A percentile compares a stretch with the other conserved stretches of the same genome.
phyloP scores from a whole-genome alignment of 495 filamentous ascomycete species.

The Cryomyces minteri region DNA sequence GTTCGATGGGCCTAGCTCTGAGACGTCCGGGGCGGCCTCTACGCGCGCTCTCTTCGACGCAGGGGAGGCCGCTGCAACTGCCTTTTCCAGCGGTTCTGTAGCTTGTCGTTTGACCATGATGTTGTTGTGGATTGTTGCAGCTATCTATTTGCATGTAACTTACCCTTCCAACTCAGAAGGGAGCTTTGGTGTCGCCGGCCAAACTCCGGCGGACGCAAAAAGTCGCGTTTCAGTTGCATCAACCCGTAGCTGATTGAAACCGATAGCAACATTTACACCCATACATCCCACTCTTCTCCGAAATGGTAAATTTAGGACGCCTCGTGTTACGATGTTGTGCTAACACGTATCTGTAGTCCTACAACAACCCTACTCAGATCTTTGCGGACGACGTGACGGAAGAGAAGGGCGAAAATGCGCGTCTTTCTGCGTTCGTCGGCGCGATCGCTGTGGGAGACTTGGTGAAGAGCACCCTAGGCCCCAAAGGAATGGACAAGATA shows the following conservation, averaged over 20 bases:
- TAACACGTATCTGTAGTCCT: constrained; percentile 18
- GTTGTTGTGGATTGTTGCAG: not conserved
- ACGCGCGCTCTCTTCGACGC: constrained; percentile 59
- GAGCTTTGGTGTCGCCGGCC: not conserved
- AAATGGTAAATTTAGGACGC: too few species aligned
- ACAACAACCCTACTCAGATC: constrained; percentile 86
- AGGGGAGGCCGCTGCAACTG: constrained; percentile 40
- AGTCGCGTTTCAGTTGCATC: not conserved
- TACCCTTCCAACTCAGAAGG: too few species aligned
- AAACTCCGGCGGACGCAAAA: not conserved
- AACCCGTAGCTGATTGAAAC: too few species aligned
- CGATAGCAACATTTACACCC: too few species aligned
- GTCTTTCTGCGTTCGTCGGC: constrained; percentile 89
- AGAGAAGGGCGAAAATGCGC: constrained; percentile 98
- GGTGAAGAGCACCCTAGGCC: constrained; percentile 92
- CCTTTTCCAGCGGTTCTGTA: constrained; percentile 53
- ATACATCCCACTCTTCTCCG: too few species aligned
- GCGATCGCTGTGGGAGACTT: constrained; percentile 94
- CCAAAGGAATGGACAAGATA: constrained; percentile 99
- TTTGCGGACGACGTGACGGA: constrained; percentile 94
- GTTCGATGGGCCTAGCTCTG: constrained; percentile 16
- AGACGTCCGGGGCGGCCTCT: constrained; percentile 31
- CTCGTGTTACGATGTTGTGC: too few species aligned
- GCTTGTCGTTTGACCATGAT: constrained; percentile 62
- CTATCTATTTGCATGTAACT: too few species aligned